Evolutionary conservation across 768 basidiomycete genomes (phyloP), one percentile per base, ranked within the genome.

Genomic region (Leccinum ochraceum): DNA sequence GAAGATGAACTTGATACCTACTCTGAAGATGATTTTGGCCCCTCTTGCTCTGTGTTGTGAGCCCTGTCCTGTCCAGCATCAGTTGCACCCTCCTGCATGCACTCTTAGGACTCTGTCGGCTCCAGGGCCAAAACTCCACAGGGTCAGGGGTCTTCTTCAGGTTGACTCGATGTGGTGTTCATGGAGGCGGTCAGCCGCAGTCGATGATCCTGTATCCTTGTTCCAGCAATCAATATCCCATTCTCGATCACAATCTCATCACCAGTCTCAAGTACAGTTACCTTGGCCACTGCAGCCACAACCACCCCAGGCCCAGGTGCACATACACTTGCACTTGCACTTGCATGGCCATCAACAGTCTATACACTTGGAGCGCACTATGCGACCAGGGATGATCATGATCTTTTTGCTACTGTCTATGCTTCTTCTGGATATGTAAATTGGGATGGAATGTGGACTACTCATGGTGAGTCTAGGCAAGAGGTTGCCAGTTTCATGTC

Each of bases 1-100:
- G 89, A 92, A 69, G 89, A 90, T 37, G 90, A 91, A 64, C 79
- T 78, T 0, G 88, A 90, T 62, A 69, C 73, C 13, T 84, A 80
- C 59, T 84, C 86, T 0, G 89, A 90, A 70, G 89, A 90, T 59
- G 88, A 90, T 59, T 73, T 70, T 58, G 72, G 70, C 5, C 66
- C 71, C 7, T 75, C 73, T 61, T 62, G 68, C 57, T 20, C 75
- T 11, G 62, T 71, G 60, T 76, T 72, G 57, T 72, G 73, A 8
- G 71, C 70, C 4, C 76, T 80, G 0, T 76, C 80, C 51, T 1
- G 26, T 5, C 76, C 79, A 8, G 76, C 80, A 2, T 78, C 81
- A 58, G 78, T 81, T 46, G 77, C 84, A 3, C 73, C 77, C 11
- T 88, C 87, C 9, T 79, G 84, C 8, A 77, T 83, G 4, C 82